A percentile compares a stretch with the other conserved stretches of the same genome.
These are phyloP conservation scores for Fagus sylvatica DNA, from an alignment of 306 rosid genomes.

Conservation along the genomic window DNA sequence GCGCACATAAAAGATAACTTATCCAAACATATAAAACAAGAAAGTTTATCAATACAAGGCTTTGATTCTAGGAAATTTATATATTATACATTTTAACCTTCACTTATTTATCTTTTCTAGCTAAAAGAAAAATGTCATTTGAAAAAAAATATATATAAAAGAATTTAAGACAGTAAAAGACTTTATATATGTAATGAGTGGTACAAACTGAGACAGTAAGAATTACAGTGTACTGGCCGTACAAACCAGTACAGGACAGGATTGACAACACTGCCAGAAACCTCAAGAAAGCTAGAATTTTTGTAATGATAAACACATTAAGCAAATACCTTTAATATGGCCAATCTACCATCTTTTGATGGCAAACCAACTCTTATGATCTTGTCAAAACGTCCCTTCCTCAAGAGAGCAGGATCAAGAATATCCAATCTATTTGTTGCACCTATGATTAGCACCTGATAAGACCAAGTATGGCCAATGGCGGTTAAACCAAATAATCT, in stretches of 20 bases:
- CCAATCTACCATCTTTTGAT: slow-evolving; percentile 88
- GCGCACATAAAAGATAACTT: background rate
- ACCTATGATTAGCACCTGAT: slow-evolving; percentile 93
- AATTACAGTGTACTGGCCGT: background rate
- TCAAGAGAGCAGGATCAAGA: slow-evolving; percentile 92
- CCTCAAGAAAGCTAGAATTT: slow-evolving; percentile 15
- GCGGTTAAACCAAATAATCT: slow-evolving; percentile 30
- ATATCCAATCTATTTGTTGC: slow-evolving; percentile 98
- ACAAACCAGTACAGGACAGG: background rate
- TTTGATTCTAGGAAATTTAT: background rate
- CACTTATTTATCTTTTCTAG: background rate
- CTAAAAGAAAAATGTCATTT: no score
- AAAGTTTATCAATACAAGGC: background rate
- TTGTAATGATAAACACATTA: background rate
- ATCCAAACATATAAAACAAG: background rate
- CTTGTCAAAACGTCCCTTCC: slow-evolving; percentile 99
- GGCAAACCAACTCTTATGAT: slow-evolving; percentile 98
- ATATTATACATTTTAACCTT: background rate
- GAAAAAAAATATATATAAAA: background rate
- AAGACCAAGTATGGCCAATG: slow-evolving; percentile 41
- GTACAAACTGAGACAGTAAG: background rate
- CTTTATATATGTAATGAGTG: background rate
- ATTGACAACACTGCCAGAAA: background rate
- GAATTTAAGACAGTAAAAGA: background rate
- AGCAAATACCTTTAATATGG: slow-evolving; percentile 78